Conservation (phyloP, 257 asterid species). For the Solanum paucissectum region DNA sequence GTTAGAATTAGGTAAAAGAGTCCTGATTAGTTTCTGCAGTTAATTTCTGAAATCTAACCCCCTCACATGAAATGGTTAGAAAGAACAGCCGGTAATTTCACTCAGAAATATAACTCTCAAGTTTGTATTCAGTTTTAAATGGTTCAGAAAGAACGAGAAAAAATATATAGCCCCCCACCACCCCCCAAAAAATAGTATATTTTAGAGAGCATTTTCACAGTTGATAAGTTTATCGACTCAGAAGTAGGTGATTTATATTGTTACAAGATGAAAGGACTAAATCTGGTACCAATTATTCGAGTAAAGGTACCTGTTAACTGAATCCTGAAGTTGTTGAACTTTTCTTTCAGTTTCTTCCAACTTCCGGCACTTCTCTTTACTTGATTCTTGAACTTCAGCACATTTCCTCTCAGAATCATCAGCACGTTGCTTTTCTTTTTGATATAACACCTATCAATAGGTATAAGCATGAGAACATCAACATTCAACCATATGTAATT, state of each 20-base stretch:
- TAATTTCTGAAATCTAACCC: background rate
- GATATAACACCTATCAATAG: constrained; percentile 41
- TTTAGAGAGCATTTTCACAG: background rate
- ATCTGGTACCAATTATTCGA: background rate
- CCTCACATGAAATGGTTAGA: background rate
- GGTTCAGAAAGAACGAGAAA: background rate
- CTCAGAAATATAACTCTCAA: background rate
- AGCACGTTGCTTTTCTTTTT: constrained; percentile 68
- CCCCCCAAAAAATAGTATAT: background rate
- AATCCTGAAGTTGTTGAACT: constrained; percentile 80
- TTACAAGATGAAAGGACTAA: background rate
- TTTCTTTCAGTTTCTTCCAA: constrained; percentile 80
- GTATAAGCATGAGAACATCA: background rate
- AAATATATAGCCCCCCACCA: background rate
- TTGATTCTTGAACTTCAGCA: constrained; percentile 52
- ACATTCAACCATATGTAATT: background rate
- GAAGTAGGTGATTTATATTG: background rate
- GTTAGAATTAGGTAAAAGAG: background rate
- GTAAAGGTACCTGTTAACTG: constrained; percentile 62
- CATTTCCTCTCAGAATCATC: constrained; percentile 63
- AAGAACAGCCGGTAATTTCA: background rate
- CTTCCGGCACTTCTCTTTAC: constrained; percentile 66
- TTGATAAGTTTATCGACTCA: background rate
- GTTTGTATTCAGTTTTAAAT: background rate
- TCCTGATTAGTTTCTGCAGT: background rate